Evolutionary conservation across 306 rosid genomes (phyloP), one percentile per base, ranked within the genome.

Genomic region (Lagenaria siceraria): DNA sequence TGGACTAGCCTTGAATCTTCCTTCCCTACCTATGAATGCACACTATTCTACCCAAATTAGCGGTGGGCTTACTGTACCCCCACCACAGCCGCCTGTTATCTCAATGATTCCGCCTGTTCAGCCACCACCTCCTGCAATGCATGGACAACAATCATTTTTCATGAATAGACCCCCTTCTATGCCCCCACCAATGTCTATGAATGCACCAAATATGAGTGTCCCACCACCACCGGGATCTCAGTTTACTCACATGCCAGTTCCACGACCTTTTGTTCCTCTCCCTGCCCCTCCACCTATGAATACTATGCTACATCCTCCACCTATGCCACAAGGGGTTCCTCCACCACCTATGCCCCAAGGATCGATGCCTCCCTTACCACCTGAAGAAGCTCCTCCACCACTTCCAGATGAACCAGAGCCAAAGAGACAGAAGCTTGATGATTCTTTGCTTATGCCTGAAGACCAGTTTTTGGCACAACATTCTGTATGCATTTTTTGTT

Each of bases 371-470:
- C 97, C 97, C 0, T 96, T 96, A 0, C 96, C 93, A 31, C 99
- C 96, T 6, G 99, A 95, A 38, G 99, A 92, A 86, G 99, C 97
- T 85, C 97, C 92, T 79, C 99, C 97, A 5, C 96, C 97, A 0
- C 97, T 90, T 42, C 99, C 96, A 19, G 97, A 92, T 11, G 99
- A 95, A 81, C 99, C 97, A 7, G 97, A 92, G 77, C 97, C 97
- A 22, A 92, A 95, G 92, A 85, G 88, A 87, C 97, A 87, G 84
- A 95, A 87, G 80, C 97, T 82, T 75, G 97, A 95, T 53, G 97
- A 95, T 87, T 87, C 88, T 46, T 79, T 87, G 85, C 97, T 95
- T 78, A 85, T 88, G 59, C 90, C 97, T 1, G 97, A 95, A 86
- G 99, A 95, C 73, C 90, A 89, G 77, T 95, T 95, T 86, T 84